Evolutionary conservation across 306 rosid species (phyloP).

Genomic region (Acacia melanoxylon): DNA sequence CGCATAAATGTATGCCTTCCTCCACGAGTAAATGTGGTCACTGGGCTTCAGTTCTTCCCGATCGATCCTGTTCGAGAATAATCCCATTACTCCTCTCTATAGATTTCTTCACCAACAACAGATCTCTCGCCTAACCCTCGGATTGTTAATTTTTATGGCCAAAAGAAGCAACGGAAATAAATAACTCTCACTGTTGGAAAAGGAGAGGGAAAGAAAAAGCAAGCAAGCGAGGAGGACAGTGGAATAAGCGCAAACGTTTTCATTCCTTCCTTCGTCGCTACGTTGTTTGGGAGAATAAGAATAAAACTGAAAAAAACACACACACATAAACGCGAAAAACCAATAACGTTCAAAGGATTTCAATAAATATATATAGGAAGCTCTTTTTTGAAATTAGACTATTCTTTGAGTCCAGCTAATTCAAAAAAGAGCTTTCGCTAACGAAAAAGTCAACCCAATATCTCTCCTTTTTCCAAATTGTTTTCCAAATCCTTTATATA

Average conservation of each 20-base stretch:
- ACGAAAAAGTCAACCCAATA: too few species aligned
- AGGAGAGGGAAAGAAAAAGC: not conserved
- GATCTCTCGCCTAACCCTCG: not conserved
- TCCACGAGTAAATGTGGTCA: conserved; percentile 92
- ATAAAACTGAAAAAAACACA: too few species aligned
- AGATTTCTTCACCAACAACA: not conserved
- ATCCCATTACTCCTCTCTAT: conserved; percentile 48
- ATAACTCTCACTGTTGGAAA: not conserved
- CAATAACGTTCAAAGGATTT: too few species aligned
- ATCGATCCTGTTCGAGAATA: conserved; percentile 69
- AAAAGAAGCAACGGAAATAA: not conserved
- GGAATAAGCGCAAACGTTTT: not conserved
- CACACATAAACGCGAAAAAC: too few species aligned
- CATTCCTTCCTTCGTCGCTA: not conserved
- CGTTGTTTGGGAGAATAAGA: not conserved
- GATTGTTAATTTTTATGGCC: not conserved
- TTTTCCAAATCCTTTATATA: too few species aligned
- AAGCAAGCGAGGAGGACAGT: not conserved
- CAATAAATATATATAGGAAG: too few species aligned
- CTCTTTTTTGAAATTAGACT: too few species aligned
- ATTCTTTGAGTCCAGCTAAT: too few species aligned
- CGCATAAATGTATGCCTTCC: conserved; percentile 66
- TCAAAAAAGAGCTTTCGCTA: too few species aligned
- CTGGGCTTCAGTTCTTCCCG: conserved; percentile 62
- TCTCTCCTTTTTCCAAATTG: too few species aligned